phyloP scores from a whole-genome alignment of 306 rosid genomes.

The Leucaena leucocephala region DNA sequence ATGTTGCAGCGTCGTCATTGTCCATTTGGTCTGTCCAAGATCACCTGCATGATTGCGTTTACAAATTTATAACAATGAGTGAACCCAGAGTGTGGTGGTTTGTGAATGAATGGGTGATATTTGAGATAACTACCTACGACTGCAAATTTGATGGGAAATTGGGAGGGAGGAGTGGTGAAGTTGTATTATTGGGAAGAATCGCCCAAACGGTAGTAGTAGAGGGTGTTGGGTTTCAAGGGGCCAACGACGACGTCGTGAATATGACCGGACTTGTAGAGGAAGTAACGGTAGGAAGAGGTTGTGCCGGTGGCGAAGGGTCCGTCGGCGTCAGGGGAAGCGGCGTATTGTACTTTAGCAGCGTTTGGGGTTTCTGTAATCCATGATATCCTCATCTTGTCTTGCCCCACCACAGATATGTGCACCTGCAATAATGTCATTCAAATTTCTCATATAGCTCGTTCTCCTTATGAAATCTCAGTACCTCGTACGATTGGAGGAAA shows the following conservation, averaged over 20 bases:
- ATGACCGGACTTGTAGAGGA: constrained; percentile 49
- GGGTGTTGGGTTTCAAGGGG: constrained; percentile 55
- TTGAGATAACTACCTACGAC: constrained; percentile 48
- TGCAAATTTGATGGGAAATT: constrained; percentile 72
- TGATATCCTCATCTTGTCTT: constrained; percentile 66
- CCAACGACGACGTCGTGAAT: constrained; percentile 75
- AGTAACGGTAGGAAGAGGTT: constrained; percentile 48
- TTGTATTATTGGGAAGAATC: constrained; percentile 46
- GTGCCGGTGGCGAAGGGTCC: constrained; percentile 45
- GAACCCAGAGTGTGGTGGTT: neutral
- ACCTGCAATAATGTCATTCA: constrained; percentile 47
- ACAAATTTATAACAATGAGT: neutral
- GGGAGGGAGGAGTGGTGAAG: constrained; percentile 71
- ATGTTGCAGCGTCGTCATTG: constrained; percentile 60
- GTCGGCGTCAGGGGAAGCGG: constrained; percentile 52
- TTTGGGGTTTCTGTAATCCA: constrained; percentile 64
- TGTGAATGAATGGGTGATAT: neutral
- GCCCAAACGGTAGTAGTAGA: constrained; percentile 71
- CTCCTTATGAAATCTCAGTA: neutral
- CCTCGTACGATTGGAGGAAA: no score
- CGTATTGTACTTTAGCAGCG: constrained; percentile 51
- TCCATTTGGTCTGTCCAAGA: constrained; percentile 93
- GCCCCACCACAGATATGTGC: constrained; percentile 78
- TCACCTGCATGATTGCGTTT: constrained; percentile 52
- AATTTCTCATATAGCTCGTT: no score